phyloP scores from a whole-genome alignment of 75 land plant species.

The Isoetes taiwanensis region DNA sequence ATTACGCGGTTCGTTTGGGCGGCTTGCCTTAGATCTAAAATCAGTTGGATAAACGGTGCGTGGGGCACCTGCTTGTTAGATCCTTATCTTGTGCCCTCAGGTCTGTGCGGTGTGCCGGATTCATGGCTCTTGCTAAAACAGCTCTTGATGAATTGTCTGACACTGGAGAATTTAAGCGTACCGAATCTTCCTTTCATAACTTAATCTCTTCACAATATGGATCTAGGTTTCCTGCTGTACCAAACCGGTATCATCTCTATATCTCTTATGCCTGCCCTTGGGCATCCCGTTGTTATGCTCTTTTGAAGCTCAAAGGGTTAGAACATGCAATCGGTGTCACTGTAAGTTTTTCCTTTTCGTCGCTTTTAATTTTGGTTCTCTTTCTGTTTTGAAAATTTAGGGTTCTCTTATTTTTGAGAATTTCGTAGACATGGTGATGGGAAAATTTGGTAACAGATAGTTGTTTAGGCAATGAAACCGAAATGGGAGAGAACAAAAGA shows the following conservation, averaged over 20 bases:
- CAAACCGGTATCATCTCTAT: conserved; percentile 74
- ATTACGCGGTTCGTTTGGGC: no score
- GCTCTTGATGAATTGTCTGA: conserved; percentile 48
- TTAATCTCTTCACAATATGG: conserved; percentile 35
- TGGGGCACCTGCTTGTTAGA: no score
- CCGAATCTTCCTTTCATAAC: conserved; percentile 54
- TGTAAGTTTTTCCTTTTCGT: conserved; percentile 15
- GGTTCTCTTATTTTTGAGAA: neutral
- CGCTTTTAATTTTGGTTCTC: neutral
- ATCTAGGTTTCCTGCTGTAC: conserved; percentile 47
- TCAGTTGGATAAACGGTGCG: no score
- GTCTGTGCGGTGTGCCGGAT: no score
- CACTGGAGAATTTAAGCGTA: conserved; percentile 52
- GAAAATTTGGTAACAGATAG: neutral
- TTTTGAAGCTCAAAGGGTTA: conserved; percentile 69
- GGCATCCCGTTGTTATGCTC: conserved; percentile 74
- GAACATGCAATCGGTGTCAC: conserved; percentile 62
- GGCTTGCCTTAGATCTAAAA: no score
- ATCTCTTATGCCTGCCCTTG: conserved; percentile 85
- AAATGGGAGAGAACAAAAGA: conserved; percentile 68
- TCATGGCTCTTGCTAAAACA: conserved; percentile 50
- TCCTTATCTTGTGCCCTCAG: no score
- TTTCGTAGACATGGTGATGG: conserved; percentile 1
- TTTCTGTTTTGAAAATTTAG: neutral
- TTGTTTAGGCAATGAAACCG: conserved; percentile 23